These are phyloP conservation scores for Fusarium pilosicola DNA, from an alignment of 2,329 filamentous ascomycete species.

Conservation along the genomic window DNA sequence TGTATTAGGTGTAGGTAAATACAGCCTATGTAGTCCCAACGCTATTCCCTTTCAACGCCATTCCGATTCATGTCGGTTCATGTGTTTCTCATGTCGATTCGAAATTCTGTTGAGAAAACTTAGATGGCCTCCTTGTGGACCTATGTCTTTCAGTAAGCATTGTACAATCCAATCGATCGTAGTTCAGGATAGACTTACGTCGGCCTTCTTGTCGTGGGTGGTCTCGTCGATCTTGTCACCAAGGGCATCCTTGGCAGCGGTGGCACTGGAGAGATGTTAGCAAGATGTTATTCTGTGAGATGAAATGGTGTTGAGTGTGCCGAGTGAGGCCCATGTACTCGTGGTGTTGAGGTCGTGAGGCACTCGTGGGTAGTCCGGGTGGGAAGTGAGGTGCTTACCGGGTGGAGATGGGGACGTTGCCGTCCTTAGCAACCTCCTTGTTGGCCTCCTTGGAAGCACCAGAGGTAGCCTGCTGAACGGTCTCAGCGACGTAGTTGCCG, in stretches of 20 bases:
- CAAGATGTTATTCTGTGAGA: neutral
- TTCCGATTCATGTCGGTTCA: neutral
- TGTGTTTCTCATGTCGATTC: neutral
- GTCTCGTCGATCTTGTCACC: constrained; percentile 59
- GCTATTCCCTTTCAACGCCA: constrained; percentile 22
- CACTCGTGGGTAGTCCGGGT: neutral
- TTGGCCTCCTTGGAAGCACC: constrained; percentile 75
- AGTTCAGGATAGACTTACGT: constrained; percentile 30
- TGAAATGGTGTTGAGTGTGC: neutral
- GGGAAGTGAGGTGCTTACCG: constrained; percentile 54
- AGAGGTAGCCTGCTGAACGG: constrained; percentile 65
- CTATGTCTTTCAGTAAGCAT: neutral
- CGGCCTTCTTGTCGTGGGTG: constrained; percentile 54
- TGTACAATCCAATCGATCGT: neutral
- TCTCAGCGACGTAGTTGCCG: constrained; percentile 76
- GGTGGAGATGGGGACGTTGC: constrained; percentile 61
- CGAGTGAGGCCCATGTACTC: neutral
- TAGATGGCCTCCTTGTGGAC: neutral
- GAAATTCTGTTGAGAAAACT: no score
- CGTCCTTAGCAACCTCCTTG: constrained; percentile 73
- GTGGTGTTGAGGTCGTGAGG: neutral
- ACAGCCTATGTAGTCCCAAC: constrained; percentile 8
- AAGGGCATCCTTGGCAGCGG: constrained; percentile 60
- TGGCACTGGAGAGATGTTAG: constrained; percentile 51
- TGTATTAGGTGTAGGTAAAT: constrained; percentile 14